Percentiles rank a stretch among this genome's conserved stretches.
phyloP scores from a whole-genome alignment of 331 rosid species.

The Erythrophleum ivorense region DNA sequence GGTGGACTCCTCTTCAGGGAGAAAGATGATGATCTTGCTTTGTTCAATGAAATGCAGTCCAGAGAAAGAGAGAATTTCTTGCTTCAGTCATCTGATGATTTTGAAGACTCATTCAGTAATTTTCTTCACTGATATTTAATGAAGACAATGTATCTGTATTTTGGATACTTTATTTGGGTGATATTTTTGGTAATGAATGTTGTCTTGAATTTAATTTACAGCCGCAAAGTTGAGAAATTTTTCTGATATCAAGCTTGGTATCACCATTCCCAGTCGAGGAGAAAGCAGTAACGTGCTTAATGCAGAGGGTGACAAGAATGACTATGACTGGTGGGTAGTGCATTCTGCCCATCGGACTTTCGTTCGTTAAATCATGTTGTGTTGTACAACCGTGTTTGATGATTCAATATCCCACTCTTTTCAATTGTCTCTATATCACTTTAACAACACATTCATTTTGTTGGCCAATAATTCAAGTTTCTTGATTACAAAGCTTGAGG shows the following conservation, averaged over 20 bases:
- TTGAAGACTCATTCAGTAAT: slow-evolving; percentile 79
- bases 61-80: slow-evolving; percentile 70
- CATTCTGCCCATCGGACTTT: slow-evolving; percentile 21
- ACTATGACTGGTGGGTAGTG: slow-evolving; percentile 76
- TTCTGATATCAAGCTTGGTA: slow-evolving; percentile 73
- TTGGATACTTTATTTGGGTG: slow-evolving; percentile 28
- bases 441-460: neutral
- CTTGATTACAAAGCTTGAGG: slow-evolving; percentile 10
- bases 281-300: slow-evolving; percentile 76
- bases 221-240: slow-evolving; percentile 70
- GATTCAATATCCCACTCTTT: slow-evolving; percentile 2
- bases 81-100: slow-evolving; percentile 74
- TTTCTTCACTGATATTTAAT: slow-evolving; percentile 14
- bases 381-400: neutral
- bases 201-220: slow-evolving; percentile 48
- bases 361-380: slow-evolving; percentile 3
- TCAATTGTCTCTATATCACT: slow-evolving; percentile 1
- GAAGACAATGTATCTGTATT: neutral
- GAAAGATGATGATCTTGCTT: slow-evolving; percentile 81
- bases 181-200: slow-evolving; percentile 28
- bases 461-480: slow-evolving; percentile 18
- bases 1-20: slow-evolving; percentile 61
- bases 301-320: slow-evolving; percentile 75
- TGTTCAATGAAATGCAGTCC: slow-evolving; percentile 80
- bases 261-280: slow-evolving; percentile 71